These are phyloP conservation scores for Bryum argenteum DNA, from an alignment of 225 moss, liverwort and hornwort genomes.

Conservation along the genomic window DNA sequence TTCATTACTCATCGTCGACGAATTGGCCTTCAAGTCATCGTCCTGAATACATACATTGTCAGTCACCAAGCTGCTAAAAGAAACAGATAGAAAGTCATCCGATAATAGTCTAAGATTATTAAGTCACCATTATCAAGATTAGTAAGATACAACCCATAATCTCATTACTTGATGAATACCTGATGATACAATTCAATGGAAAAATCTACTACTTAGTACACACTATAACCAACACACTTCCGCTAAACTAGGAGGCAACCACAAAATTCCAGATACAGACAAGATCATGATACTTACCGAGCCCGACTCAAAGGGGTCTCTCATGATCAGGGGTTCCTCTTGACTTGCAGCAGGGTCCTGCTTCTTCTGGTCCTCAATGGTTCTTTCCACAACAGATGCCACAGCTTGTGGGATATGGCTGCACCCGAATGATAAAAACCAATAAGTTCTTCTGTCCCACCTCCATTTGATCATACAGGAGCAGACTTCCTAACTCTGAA, in stretches of 20 bases:
- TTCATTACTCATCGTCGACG: constrained; percentile 67
- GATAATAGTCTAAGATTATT: constrained; percentile 2
- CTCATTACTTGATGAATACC: constrained; percentile 8
- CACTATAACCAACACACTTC: constrained; percentile 15
- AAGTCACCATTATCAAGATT: no score
- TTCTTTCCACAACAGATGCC: constrained; percentile 71
- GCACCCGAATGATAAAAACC: constrained; percentile 30
- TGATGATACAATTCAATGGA: constrained; percentile 6
- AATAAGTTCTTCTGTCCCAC: constrained; percentile 7
- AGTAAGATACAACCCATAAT: constrained; percentile 5
- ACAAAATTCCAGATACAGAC: constrained; percentile 1
- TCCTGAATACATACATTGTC: constrained; percentile 53
- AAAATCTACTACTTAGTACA: constrained; percentile 19
- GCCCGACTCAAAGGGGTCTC: constrained; percentile 84
- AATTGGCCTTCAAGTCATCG: constrained; percentile 74
- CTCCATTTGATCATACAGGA: not conserved
- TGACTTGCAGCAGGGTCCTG: constrained; percentile 59
- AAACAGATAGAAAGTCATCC: constrained; percentile 32
- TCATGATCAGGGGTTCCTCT: constrained; percentile 67
- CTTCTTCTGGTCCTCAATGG: constrained; percentile 73
- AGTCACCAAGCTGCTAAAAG: constrained; percentile 40
- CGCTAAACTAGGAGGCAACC: not conserved
- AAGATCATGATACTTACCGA: constrained; percentile 55
- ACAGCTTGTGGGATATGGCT: constrained; percentile 72
- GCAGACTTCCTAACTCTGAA: no score